Percentiles rank a stretch among this genome's conserved stretches.
Conservation (phyloP, 148 eudicot species). For the Simmondsia chinensis region DNA sequence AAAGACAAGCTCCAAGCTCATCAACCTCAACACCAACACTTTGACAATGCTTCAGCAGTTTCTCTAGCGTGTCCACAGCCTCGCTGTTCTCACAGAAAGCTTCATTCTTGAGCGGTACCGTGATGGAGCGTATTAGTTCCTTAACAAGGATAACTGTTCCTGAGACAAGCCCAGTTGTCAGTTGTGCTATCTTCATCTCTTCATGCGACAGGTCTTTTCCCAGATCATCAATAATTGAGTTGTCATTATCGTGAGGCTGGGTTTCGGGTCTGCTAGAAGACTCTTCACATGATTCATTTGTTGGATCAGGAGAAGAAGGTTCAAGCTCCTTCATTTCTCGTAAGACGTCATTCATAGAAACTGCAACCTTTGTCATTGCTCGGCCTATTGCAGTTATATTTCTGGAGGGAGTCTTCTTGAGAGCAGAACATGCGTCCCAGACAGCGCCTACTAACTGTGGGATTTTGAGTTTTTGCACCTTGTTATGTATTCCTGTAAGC, state of each 20-base stretch:
- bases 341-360: conserved; percentile 82
- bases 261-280: conserved; percentile 15
- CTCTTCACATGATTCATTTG: conserved; percentile 12
- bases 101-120: conserved; percentile 44
- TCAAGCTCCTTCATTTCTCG: conserved; percentile 85
- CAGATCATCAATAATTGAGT: conserved; percentile 21
- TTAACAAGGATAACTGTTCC: conserved; percentile 41
- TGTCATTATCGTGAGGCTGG: conserved; percentile 13
- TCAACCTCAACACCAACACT: conserved; percentile 57
- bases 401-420: conserved; percentile 67
- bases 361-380: conserved; percentile 73
- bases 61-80: conserved; percentile 45
- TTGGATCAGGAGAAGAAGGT: conserved; percentile 36
- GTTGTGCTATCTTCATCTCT: conserved; percentile 63
- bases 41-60: conserved; percentile 52
- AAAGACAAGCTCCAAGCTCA: conserved; percentile 90
- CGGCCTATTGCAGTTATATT: conserved; percentile 81
- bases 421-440: conserved; percentile 84
- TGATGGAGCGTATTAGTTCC: conserved; percentile 69
- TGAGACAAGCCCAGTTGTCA: conserved; percentile 43
- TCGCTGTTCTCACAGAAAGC: conserved; percentile 13
- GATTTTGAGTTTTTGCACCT: conserved; percentile 28
- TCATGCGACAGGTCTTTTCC: conserved; percentile 71
- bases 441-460: conserved; percentile 65
- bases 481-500: conserved; percentile 32